A percentile compares a stretch with the other conserved stretches of the same genome.
These are phyloP conservation scores for Pichia sp. DNA, from an alignment of 1,139 yeast species.

Conservation along the genomic window DNA sequence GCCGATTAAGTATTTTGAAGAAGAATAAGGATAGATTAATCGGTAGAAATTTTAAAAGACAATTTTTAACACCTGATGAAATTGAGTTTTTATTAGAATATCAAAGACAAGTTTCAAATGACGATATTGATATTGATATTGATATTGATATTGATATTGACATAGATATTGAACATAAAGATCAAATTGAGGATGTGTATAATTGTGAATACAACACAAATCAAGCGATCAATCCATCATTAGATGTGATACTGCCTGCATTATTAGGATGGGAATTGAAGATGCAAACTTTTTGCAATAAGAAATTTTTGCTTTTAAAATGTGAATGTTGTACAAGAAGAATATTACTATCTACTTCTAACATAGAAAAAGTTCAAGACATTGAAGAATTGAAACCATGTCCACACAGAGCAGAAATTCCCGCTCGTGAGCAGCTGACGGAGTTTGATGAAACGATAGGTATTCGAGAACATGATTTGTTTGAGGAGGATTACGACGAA, in stretches of 20 bases:
- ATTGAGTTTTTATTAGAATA: constrained; percentile 6
- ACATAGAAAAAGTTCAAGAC: not conserved
- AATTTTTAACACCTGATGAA: constrained; percentile 11
- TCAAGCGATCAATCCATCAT: constrained; percentile 5
- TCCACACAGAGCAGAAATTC: constrained; percentile 23
- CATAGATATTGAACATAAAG: not conserved
- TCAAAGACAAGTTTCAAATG: not conserved
- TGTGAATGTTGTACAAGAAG: constrained; percentile 34
- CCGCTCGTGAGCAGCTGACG: constrained; percentile 11
- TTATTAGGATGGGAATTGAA: constrained; percentile 34
- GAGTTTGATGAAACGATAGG: constrained; percentile 10
- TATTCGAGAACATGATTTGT: not conserved
- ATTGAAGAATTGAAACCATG: constrained; percentile 22
- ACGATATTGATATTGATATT: constrained; percentile 5
- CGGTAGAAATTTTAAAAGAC: constrained; percentile 10
- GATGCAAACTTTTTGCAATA: constrained; percentile 26
- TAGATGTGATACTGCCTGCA: constrained; percentile 14
- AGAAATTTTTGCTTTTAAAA: constrained; percentile 23
- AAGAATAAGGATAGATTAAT: constrained; percentile 16
- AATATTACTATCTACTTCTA: constrained; percentile 20
- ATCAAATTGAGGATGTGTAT: too few species aligned
- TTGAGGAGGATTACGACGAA: constrained; percentile 13
- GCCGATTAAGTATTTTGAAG: constrained; percentile 15
- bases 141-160: constrained; percentile 4
- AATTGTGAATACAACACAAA: not conserved